These are phyloP conservation scores for Mortierella sp. DNA, from an alignment of 371 early-diverging fungal species.

Conservation along the genomic window DNA sequence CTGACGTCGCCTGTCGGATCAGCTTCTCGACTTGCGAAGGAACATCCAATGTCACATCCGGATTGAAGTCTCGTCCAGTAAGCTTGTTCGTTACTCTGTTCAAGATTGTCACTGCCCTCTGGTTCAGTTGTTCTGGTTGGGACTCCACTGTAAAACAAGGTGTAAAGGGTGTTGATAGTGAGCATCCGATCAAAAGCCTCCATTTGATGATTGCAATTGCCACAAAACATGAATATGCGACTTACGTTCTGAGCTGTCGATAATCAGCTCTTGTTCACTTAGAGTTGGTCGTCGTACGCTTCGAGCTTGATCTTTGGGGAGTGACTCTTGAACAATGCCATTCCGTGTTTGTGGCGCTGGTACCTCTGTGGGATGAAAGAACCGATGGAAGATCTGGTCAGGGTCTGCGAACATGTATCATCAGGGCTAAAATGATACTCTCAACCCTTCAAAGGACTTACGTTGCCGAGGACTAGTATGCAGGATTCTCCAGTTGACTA, in stretches of 20 bases:
- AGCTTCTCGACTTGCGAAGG: constrained; percentile 91
- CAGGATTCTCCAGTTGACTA: constrained; percentile 92
- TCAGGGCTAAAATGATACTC: too few relatives aligned
- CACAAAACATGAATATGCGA: too few relatives aligned
- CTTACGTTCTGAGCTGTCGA: constrained; percentile 35
- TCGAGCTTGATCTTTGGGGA: constrained; percentile 38
- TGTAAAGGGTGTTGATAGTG: background rate
- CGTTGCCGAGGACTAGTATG: constrained; percentile 53
- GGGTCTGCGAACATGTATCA: background rate
- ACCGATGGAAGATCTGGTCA: background rate
- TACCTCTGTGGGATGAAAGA: constrained; percentile 8
- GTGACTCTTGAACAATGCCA: constrained; percentile 18
- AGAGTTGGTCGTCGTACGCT: constrained; percentile 41
- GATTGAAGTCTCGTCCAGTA: constrained; percentile 88
- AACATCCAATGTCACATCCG: constrained; percentile 81
- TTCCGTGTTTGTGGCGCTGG: constrained; percentile 7
- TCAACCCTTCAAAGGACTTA: constrained; percentile 8
- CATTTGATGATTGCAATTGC: too few relatives aligned
- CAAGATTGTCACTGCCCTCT: constrained; percentile 69
- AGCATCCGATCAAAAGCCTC: background rate
- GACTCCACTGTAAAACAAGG: constrained; percentile 12
- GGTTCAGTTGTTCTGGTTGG: constrained; percentile 58
- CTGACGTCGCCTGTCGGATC: constrained; percentile 92
- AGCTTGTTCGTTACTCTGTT: constrained; percentile 65
- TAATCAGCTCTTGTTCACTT: constrained; percentile 42